These are phyloP conservation scores for Macroventuria anomochaeta DNA, from an alignment of 2,329 filamentous ascomycete genomes.

Conservation along the genomic window DNA sequence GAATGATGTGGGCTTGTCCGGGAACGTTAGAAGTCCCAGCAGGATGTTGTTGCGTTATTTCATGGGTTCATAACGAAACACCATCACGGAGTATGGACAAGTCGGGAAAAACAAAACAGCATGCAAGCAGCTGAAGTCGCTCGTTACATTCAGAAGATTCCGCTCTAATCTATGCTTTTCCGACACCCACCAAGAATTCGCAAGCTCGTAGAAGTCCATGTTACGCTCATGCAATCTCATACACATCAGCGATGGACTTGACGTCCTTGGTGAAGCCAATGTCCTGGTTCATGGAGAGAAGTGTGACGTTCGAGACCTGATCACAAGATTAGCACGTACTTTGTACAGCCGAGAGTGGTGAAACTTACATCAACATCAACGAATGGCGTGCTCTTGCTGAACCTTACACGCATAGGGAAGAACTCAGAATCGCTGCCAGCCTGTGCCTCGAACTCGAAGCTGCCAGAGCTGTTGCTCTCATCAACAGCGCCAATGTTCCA, in stretches of 20 bases:
- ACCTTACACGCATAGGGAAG: conserved; percentile 94
- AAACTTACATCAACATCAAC: conserved; percentile 89
- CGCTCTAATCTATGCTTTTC: conserved; percentile 13
- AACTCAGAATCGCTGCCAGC: conserved; percentile 90
- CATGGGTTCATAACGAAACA: too few relatives aligned
- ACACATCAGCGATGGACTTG: conserved; percentile 77
- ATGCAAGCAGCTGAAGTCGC: neutral
- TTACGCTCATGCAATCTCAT: conserved; percentile 70
- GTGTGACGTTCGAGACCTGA: conserved; percentile 71
- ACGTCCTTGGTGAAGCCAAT: conserved; percentile 84
- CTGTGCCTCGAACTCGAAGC: conserved; percentile 94
- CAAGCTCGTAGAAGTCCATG: neutral
- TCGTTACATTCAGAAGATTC: neutral
- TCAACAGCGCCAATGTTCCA: conserved; percentile 91
- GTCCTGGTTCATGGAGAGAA: conserved; percentile 78
- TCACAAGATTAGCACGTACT: conserved; percentile 33
- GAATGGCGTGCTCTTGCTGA: conserved; percentile 84
- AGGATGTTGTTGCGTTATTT: too few relatives aligned
- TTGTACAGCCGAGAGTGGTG: neutral
- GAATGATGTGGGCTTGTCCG: too few relatives aligned
- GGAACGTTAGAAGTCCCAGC: too few relatives aligned
- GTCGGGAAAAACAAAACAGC: too few relatives aligned
- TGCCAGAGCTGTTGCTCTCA: conserved; percentile 79
- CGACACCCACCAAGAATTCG: neutral
- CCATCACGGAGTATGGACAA: too few relatives aligned